Evolutionary conservation across 805 yeast species (phyloP), one percentile per base, ranked within the genome.

Genomic region (Teunomyces kruisii): DNA sequence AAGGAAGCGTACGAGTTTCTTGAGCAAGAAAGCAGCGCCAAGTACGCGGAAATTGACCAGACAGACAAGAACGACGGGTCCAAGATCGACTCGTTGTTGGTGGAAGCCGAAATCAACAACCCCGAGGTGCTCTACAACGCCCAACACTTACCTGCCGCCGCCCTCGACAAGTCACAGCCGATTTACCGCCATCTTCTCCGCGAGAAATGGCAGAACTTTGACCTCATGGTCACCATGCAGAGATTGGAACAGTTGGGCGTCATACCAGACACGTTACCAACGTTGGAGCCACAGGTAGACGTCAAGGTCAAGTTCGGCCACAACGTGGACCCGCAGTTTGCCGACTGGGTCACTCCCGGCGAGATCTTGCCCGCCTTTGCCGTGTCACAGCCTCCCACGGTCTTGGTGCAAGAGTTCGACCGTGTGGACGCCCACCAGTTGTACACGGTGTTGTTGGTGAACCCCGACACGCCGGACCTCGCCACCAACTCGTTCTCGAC

Each of bases 211-310:
- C 79, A 81, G 61, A 56, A 65, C 10, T 74, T 83, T 50, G 83
- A 80, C 36, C 80, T 81, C 65, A 86, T 89, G 88, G 61, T 88
- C 42, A 72, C 84, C 43, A 88, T 94, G 94, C 97, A 94, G 70
- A 82, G 98, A 71, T 67, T 94, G 43, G 99, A 94, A 68, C 82
- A 86, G 45, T 70, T 89, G 54, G 78, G 78, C 35, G 88, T 88
- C 35, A 87, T 94, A 47, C 99, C 99, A 12, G 99, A 94, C 62
- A 91, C 98, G 3, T 62, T 94, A 64, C 94, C 97, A 22, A 90
- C 97, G 2, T 66, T 94, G 46, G 83, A 78, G 8, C 98, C 98
- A 14, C 69, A 75, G 50, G 92, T 80, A 13, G 89, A 86, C 42
- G 87, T 92, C 5, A 74, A 79, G 37, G 58, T 94, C 37, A 82